These are phyloP conservation scores for Aureobasidium sp. DNA, from an alignment of 2,329 filamentous ascomycete species.

Conservation along the genomic window DNA sequence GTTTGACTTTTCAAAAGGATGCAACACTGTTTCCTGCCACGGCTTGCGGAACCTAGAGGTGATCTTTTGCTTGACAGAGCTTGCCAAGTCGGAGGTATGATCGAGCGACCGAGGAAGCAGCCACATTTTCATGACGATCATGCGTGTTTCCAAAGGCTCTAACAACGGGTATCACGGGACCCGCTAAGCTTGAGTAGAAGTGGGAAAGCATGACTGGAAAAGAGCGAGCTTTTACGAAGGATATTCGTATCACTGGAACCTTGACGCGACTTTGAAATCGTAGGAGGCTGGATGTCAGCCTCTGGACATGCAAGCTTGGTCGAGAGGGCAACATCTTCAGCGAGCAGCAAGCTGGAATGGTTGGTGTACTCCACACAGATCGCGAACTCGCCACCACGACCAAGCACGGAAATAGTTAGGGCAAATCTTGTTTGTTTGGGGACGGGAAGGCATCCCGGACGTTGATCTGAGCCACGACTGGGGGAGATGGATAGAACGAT, in stretches of 20 bases:
- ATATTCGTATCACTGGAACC: neutral
- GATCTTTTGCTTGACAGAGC: neutral
- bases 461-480: slow-evolving; percentile 9
- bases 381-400: neutral
- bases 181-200: slow-evolving; percentile 1
- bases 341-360: neutral
- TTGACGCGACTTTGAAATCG: neutral
- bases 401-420: slow-evolving; percentile 1
- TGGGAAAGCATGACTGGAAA: neutral
- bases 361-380: slow-evolving; percentile 6
- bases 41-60: neutral
- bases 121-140: slow-evolving; percentile 10
- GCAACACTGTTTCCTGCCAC: neutral
- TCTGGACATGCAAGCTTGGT: neutral
- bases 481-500: neutral
- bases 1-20: neutral
- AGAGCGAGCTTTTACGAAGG: neutral
- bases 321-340: neutral
- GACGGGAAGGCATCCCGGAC: slow-evolving; percentile 8
- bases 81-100: slow-evolving; percentile 4
- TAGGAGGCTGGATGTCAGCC: neutral
- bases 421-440: slow-evolving; percentile 9
- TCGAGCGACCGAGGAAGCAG: slow-evolving; percentile 4
- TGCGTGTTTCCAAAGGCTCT: slow-evolving; percentile 1
- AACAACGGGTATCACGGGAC: slow-evolving; percentile 13